Conservation (phyloP, 768 basidiomycete genomes). For the Mycena maculata region DNA sequence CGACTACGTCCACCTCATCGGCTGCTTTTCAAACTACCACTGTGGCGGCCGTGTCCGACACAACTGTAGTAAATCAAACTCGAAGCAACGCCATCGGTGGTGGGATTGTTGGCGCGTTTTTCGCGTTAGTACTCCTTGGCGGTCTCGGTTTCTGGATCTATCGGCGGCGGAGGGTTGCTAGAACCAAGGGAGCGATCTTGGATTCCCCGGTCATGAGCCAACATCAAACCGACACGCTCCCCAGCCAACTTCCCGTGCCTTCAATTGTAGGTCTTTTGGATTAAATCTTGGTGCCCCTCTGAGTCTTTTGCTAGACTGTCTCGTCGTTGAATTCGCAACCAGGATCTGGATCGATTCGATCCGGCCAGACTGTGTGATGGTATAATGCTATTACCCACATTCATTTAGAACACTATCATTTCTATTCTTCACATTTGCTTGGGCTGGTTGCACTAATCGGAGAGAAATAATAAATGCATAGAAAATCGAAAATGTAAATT, state of each 20-base stretch:
- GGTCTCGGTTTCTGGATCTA: conserved; percentile 39
- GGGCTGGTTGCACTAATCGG: neutral
- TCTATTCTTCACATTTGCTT: conserved; percentile 2
- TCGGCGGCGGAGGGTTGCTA: conserved; percentile 16
- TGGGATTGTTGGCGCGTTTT: conserved; percentile 57
- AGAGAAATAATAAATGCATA: neutral
- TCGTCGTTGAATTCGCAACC: conserved; percentile 22
- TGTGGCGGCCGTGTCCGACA: conserved; percentile 30
- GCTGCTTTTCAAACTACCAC: neutral
- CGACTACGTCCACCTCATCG: conserved; percentile 29
- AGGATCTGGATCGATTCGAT: conserved; percentile 18
- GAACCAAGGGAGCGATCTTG: conserved; percentile 33
- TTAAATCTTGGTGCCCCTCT: neutral
- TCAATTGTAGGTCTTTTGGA: conserved; percentile 17
- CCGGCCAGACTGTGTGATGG: conserved; percentile 17
- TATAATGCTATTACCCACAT: neutral
- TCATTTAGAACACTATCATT: conserved; percentile 20
- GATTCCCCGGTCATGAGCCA: conserved; percentile 39
- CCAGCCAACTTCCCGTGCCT: conserved; percentile 27
- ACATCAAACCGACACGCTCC: conserved; percentile 21
- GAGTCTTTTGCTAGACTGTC: conserved; percentile 9
- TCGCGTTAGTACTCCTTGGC: conserved; percentile 50
- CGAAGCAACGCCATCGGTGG: conserved; percentile 54
- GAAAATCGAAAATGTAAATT: neutral
- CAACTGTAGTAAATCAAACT: conserved; percentile 28